phyloP scores from a whole-genome alignment of 306 rosid species.

The Castanospermum australe region DNA sequence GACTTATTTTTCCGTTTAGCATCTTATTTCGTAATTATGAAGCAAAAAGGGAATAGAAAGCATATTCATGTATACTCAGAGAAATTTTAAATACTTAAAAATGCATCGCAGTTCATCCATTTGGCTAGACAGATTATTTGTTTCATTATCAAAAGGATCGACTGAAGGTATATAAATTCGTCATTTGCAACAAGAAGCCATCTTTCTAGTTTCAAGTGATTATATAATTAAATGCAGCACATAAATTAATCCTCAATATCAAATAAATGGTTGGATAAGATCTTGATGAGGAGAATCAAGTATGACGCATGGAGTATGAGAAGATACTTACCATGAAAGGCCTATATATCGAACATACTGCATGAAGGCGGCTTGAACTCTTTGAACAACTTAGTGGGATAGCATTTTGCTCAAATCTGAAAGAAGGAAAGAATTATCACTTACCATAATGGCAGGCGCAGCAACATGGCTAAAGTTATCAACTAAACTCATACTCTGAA shows the following conservation, averaged over 20 bases:
- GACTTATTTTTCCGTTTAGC: not conserved
- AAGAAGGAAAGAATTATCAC: conserved; percentile 22
- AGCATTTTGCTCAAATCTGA: conserved; percentile 40
- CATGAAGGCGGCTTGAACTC: conserved; percentile 63
- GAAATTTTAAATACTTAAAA: not conserved
- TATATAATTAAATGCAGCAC: conserved; percentile 4
- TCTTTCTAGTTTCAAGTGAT: not conserved
- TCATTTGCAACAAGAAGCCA: conserved; percentile 10
- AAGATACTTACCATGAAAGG: conserved; percentile 70
- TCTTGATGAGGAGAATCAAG: conserved; percentile 13
- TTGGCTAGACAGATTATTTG: not conserved
- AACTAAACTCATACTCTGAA: conserved; percentile 41
- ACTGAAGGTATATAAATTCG: not conserved
- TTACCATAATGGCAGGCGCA: conserved; percentile 1
- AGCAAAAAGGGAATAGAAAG: not conserved
- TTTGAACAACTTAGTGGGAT: conserved; percentile 57
- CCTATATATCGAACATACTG: conserved; percentile 61
- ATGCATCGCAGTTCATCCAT: not conserved
- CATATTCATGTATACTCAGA: not conserved
- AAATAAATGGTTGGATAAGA: not conserved
- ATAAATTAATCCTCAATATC: not conserved
- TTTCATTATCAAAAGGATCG: not conserved
- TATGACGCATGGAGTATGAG: conserved; percentile 6
- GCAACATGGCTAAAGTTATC: not conserved
- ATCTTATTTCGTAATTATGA: not conserved